Base-by-base conservation (phyloP, 495 filamentous ascomycete species). In the Aspergillus sclerotiicarbonarius region DNA sequence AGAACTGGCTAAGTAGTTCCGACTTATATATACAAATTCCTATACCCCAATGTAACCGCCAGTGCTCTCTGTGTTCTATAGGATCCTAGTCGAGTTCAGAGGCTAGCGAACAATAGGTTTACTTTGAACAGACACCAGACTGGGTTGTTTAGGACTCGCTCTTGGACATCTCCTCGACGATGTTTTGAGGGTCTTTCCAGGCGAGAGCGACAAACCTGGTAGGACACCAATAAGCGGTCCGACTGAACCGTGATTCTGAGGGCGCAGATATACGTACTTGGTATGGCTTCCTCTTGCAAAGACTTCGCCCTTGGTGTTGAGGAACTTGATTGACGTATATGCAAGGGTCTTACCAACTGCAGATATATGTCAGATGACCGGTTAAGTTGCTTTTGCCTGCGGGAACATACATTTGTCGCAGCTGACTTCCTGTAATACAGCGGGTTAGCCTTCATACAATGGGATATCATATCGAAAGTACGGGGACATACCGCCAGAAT, bases 221-320 rank as follows among this genome's bases (percentile, higher is more conserved):
- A 7, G 18, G 13, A 29, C 9, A 33, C 25, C 19, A 41, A 25
- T 25, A 9, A 31, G 8, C 21, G n/a, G 13, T 5, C 21, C 49
- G 3, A 4, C 4, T 15, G 9, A 29, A 16, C 6, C 2, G 19
- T 35, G 15, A 19, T 9, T 12, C 25, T 16, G 12, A 45, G 43
- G 6, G n/a, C 10, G 29, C 39, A 39, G 43, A 21, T 41, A 9
- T 43, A 76, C 84, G 69, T 67, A 96, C 90, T 98, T 98, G 8
- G 94, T 98, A 76, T 98, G 94, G 63, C 93, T 97, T 20, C 94
- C 94, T 58, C 92, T 76, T 3, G 94, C 94, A 37, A 92, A 83
- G 21, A 96, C 62, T 31, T 96, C 82, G 10, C 89, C 86, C 59
- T 89, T 83, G n/a, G 67, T 65, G 63, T 96, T 92, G 29, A 71